Evolutionary conservation across 169 alveolate genomes (phyloP), one percentile per base, ranked within the genome.

Genomic region (Plasmodium cynomolgi): DNA sequence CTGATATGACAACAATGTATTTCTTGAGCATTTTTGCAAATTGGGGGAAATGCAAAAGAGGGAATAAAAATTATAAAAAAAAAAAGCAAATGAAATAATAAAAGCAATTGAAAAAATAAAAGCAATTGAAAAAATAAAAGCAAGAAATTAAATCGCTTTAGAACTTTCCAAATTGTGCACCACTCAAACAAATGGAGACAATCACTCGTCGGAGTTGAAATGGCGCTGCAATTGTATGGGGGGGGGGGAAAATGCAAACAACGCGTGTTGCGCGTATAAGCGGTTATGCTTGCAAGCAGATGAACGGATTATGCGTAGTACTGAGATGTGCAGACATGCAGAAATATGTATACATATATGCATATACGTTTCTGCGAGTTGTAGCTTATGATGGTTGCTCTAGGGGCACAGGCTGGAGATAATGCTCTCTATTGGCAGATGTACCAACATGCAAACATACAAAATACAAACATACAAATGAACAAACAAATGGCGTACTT

Each of bases 11-110:
- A 23, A 44, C 26, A 44, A 80, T 20, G 26, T 44, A 80, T 23
- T 80, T 80, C 33, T 80, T 80, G 33, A 39, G 4, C 84, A 80
- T 80, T 80, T 41, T 80, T 26, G n/a, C 33, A 17, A 15, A 39
- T 80, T 41, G 13, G 33, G 29, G 8, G 71, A 1, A 15, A 39
- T 20, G 29, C n/a, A 77, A 11, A 39, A 68, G 6, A 41, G 56
- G 23, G 50, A 37, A 20, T 29, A 80, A 7, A 20, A 37, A 41
- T 39, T 39, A 20, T 44, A 44, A 44, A 62, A 62, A 23, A 23
- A 62, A 62, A 62, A 17, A n/a, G 7, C 0, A 17, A 58, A 44
- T 44, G n/a, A n/a, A n/a, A n/a, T n/a, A 8, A 39, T 5, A 44
- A 37, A 79, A 79, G 54, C 3, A 47, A 39, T 34, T 39, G 29